Evolutionary conservation across 1,284 basidiomycete species (phyloP).

Genomic region (Pulchroboletus neoregius): DNA sequence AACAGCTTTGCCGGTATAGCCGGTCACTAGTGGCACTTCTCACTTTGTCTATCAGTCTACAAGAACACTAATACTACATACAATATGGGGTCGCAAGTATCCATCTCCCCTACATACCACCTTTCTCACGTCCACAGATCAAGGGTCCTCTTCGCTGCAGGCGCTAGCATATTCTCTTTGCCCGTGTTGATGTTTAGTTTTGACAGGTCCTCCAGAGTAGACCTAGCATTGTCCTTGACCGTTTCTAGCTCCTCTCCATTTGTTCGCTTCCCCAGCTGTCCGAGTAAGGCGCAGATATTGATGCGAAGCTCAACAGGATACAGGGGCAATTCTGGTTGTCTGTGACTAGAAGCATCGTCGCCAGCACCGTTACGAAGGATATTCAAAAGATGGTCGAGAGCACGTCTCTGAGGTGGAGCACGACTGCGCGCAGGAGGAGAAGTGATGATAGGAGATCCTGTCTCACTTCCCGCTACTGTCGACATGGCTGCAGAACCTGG

Average conservation of each 20-base stretch:
- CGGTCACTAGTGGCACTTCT: neutral
- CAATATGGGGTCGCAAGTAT: neutral
- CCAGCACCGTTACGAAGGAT: constrained; percentile 54
- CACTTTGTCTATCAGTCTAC: no score
- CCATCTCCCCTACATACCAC: neutral
- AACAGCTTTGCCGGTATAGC: constrained; percentile 11
- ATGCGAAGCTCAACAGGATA: constrained; percentile 67
- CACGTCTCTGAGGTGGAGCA: constrained; percentile 43
- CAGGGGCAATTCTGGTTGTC: constrained; percentile 36
- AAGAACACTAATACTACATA: constrained; percentile 6
- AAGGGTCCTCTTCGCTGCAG: constrained; percentile 41
- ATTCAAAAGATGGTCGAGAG: constrained; percentile 61
- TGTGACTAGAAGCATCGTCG: constrained; percentile 15
- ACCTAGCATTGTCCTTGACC: constrained; percentile 48
- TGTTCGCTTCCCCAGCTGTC: constrained; percentile 54
- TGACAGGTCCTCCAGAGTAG: constrained; percentile 50
- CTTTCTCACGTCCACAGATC: constrained; percentile 40
- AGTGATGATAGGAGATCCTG: constrained; percentile 41
- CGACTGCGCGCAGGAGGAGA: constrained; percentile 38
- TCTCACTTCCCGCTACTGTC: constrained; percentile 41
- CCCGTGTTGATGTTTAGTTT: constrained; percentile 29
- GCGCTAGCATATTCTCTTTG: constrained; percentile 46
- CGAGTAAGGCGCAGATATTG: constrained; percentile 68
- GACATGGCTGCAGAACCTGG: constrained; percentile 40
- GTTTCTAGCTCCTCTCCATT: constrained; percentile 45